Conservation (phyloP, 2,329 filamentous ascomycete genomes). For the Trichoderma breve region DNA sequence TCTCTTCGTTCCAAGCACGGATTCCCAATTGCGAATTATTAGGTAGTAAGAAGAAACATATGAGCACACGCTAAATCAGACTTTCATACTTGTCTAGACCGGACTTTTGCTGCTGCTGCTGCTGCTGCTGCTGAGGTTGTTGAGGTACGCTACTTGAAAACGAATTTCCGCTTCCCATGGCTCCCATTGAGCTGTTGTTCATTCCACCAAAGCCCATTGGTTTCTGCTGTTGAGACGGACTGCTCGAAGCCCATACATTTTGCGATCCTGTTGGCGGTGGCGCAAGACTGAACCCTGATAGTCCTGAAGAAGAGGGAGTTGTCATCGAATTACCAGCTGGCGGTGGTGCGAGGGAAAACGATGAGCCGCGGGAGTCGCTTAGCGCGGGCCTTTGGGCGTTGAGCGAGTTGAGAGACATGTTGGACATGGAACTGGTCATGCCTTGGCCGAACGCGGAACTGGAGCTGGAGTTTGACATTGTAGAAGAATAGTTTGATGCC, state of each 20-base stretch:
- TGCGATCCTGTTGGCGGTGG: conserved; percentile 38
- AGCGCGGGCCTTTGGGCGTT: conserved; percentile 39
- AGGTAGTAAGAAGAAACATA: background rate
- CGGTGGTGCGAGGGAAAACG: conserved; percentile 59
- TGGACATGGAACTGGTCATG: conserved; percentile 46
- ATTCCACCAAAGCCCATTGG: conserved; percentile 24
- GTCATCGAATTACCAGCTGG: conserved; percentile 33
- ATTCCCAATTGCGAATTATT: background rate
- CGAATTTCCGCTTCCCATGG: conserved; percentile 25
- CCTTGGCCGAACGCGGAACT: conserved; percentile 33
- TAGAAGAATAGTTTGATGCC: conserved; percentile 31
- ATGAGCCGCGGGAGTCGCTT: conserved; percentile 37
- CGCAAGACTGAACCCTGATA: conserved; percentile 47
- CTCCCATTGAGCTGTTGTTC: conserved; percentile 18
- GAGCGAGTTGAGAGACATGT: conserved; percentile 41
- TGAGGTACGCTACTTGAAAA: conserved; percentile 23
- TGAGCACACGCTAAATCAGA: conserved; percentile 47
- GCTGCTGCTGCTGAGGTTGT: background rate
- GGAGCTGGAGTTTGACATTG: conserved; percentile 30
- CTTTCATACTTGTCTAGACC: conserved; percentile 69
- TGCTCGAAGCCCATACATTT: conserved; percentile 24
- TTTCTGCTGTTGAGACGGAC: conserved; percentile 8
- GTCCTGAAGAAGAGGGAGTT: conserved; percentile 20
- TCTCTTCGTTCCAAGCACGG: background rate
- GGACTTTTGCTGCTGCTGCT: conserved; percentile 39